phyloP scores from a whole-genome alignment of 2,329 filamentous ascomycete genomes.

The Fusarium staphyleae region DNA sequence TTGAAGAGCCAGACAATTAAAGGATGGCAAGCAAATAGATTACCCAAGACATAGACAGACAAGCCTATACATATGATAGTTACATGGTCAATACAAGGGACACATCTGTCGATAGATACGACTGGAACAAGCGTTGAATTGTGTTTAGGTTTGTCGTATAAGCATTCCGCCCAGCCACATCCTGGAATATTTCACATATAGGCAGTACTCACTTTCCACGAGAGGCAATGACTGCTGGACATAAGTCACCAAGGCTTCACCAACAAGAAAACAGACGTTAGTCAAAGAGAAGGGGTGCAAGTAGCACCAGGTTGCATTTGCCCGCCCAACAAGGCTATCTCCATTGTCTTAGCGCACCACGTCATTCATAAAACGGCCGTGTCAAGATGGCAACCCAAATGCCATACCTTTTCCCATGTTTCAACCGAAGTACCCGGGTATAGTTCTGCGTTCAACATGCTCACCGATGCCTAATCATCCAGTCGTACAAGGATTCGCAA shows the following conservation, averaged over 20 bases:
- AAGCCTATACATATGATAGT: neutral
- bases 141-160: too few species aligned
- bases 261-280: conserved; percentile 2
- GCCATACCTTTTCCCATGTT: conserved; percentile 36
- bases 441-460: conserved; percentile 43
- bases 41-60: conserved; percentile 5
- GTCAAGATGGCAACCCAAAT: conserved; percentile 38
- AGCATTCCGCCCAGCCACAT: too few species aligned
- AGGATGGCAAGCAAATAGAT: neutral
- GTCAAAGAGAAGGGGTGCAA: conserved; percentile 15
- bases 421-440: conserved; percentile 41
- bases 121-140: neutral
- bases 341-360: conserved; percentile 31
- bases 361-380: conserved; percentile 42
- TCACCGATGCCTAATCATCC: conserved; percentile 39
- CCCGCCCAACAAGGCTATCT: conserved; percentile 14
- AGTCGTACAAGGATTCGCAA: conserved; percentile 40
- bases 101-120: conserved; percentile 6
- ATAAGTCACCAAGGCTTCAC: neutral
- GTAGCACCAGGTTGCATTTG: conserved; percentile 31
- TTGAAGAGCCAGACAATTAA: conserved; percentile 34
- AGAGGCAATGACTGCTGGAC: neutral
- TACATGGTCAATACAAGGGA: neutral
- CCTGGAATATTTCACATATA: neutral
- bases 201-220: neutral